These are phyloP conservation scores for baker's yeast (Saccharomyces cerevisiae) DNA, from an alignment of 805 yeast species.

Conservation along the genomic window DNA sequence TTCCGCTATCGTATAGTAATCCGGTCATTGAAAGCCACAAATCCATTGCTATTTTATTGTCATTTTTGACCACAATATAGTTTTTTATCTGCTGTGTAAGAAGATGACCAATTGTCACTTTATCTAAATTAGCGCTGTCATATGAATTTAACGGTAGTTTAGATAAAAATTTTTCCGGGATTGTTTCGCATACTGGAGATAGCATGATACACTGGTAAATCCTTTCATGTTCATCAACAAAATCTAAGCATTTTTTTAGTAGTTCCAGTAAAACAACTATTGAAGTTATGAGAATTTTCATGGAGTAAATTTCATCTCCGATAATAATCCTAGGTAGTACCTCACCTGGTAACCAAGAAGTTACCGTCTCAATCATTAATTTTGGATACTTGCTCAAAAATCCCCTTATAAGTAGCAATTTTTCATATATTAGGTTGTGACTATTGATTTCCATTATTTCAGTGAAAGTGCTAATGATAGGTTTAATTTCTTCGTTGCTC, in stretches of 20 bases:
- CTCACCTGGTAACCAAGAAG: slow-evolving; percentile 24
- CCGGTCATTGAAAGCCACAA: slow-evolving; percentile 26
- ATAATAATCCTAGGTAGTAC: slow-evolving; percentile 17
- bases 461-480: slow-evolving; percentile 10
- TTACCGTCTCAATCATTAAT: slow-evolving; percentile 15
- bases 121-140: background rate
- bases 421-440: slow-evolving; percentile 20
- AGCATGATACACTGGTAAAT: slow-evolving; percentile 11
- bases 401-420: slow-evolving; percentile 16
- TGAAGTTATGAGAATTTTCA: slow-evolving; percentile 14
- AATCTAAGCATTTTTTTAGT: slow-evolving; percentile 16
- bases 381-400: slow-evolving; percentile 18
- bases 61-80: slow-evolving; percentile 11
- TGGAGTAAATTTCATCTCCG: slow-evolving; percentile 13
- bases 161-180: slow-evolving; percentile 9
- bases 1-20: slow-evolving; percentile 15
- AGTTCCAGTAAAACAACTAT: slow-evolving; percentile 19
- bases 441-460: slow-evolving; percentile 22
- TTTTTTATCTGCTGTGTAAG: slow-evolving; percentile 13
- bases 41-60: slow-evolving; percentile 23
- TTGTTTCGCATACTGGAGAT: slow-evolving; percentile 2
- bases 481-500: slow-evolving; percentile 7
- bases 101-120: slow-evolving; percentile 13
- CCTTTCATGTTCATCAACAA: slow-evolving; percentile 1
- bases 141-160: background rate